Evolutionary conservation across 2,329 filamentous ascomycete genomes (phyloP).

Genomic region (Aspergillus quadrilineatus): DNA sequence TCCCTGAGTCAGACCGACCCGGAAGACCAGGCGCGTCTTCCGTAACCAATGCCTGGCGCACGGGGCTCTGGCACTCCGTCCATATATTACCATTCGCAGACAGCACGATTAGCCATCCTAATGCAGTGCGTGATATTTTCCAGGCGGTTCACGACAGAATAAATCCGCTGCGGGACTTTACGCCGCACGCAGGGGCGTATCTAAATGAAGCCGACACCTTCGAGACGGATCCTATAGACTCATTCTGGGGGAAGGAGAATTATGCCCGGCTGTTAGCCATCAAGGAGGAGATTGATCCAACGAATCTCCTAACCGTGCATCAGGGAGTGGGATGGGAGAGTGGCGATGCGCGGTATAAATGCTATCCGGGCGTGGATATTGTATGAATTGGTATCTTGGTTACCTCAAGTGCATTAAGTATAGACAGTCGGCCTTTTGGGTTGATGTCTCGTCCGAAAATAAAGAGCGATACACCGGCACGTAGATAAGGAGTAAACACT

Average conservation of each 20-base stretch:
- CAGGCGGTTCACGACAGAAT: slow-evolving; percentile 12
- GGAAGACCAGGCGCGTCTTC: slow-evolving; percentile 16
- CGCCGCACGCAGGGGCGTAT: slow-evolving; percentile 16
- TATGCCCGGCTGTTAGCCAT: slow-evolving; percentile 16
- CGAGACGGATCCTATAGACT: slow-evolving; percentile 10
- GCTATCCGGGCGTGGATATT: slow-evolving; percentile 13
- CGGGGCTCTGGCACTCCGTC: slow-evolving; percentile 19
- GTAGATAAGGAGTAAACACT: background rate
- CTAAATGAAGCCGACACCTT: slow-evolving; percentile 18
- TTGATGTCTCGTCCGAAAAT: background rate
- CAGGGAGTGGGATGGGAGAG: slow-evolving; percentile 17
- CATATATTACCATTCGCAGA: slow-evolving; percentile 2
- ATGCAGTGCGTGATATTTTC: slow-evolving; percentile 8
- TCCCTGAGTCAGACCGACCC: slow-evolving; percentile 10
- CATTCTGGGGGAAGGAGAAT: slow-evolving; percentile 20
- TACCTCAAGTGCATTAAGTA: slow-evolving; percentile 37
- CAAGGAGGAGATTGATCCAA: slow-evolving; percentile 17
- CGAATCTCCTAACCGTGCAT: slow-evolving; percentile 15
- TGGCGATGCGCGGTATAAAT: slow-evolving; percentile 10
- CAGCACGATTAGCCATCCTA: slow-evolving; percentile 3
- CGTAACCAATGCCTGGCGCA: slow-evolving; percentile 20
- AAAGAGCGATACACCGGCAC: background rate
- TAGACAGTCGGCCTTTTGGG: slow-evolving; percentile 3
- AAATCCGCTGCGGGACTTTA: slow-evolving; percentile 18
- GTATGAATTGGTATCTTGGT: slow-evolving; percentile 10